Evolutionary conservation across 164 flowering plant species (phyloP).

Genomic region (Nymphaea colorata): DNA sequence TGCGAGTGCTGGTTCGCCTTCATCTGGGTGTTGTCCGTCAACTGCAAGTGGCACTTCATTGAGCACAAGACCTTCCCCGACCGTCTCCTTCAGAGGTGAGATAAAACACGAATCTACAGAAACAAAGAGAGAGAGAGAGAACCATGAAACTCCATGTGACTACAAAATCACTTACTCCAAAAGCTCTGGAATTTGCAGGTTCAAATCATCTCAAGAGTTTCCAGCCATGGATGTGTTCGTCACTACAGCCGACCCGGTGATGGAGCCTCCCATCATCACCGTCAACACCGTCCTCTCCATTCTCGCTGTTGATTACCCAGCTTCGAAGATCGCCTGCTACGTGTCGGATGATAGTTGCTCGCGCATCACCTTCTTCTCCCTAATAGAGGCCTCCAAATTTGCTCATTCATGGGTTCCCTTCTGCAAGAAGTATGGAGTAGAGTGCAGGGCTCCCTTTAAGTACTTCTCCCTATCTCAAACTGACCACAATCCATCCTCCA

Average conservation of each 20-base stretch:
- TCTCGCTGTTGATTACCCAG: slow-evolving; percentile 53
- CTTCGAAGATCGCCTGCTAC: slow-evolving; percentile 52
- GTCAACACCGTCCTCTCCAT: slow-evolving; percentile 54
- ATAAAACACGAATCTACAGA: not conserved
- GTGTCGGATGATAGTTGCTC: slow-evolving; percentile 62
- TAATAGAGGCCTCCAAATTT: slow-evolving; percentile 35
- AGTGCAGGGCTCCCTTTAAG: slow-evolving; percentile 42
- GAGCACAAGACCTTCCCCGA: slow-evolving; percentile 40
- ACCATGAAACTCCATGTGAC: no score
- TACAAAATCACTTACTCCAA: not conserved
- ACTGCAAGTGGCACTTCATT: no score
- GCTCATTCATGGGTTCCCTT: slow-evolving; percentile 58
- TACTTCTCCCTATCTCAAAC: slow-evolving; percentile 17
- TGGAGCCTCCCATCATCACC: slow-evolving; percentile 52
- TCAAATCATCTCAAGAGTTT: slow-evolving; percentile 23
- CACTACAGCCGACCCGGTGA: slow-evolving; percentile 52
- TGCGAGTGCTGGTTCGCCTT: slow-evolving; percentile 53
- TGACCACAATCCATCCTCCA: no score
- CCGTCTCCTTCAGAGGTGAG: slow-evolving; percentile 27
- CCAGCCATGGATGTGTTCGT: slow-evolving; percentile 62
- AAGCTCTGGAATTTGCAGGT: not conserved
- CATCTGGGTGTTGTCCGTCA: no score
- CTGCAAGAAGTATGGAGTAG: slow-evolving; percentile 42
- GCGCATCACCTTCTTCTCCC: slow-evolving; percentile 41
- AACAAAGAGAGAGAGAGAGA: no score